Evolutionary conservation across 2,329 filamentous ascomycete species (phyloP).

Genomic region (Lecanosticta acicola): DNA sequence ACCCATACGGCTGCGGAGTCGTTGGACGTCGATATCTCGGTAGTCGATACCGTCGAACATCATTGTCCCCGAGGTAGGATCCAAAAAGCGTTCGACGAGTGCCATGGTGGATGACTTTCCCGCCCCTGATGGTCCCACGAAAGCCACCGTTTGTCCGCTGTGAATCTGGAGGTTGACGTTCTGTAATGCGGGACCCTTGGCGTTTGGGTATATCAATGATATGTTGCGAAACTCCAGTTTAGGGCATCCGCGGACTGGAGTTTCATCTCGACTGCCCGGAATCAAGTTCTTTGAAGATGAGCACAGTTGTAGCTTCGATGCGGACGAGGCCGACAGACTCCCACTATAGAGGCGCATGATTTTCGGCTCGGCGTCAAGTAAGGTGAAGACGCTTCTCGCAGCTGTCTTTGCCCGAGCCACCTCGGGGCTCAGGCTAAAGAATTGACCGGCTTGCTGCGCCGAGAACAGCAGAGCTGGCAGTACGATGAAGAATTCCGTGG

Average conservation of each 20-base stretch:
- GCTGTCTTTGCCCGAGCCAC: constrained; percentile 42
- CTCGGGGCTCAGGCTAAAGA: constrained; percentile 44
- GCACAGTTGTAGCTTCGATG: background rate
- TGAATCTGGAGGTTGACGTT: constrained; percentile 45
- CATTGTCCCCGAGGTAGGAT: constrained; percentile 36
- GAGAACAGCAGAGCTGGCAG: constrained; percentile 44
- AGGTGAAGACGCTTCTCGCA: constrained; percentile 40
- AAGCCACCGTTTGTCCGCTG: constrained; percentile 49
- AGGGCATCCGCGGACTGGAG: background rate
- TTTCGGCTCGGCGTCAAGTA: constrained; percentile 37
- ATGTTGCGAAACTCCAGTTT: constrained; percentile 33
- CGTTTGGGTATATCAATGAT: constrained; percentile 36
- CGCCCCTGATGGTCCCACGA: constrained; percentile 43
- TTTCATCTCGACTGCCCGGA: background rate
- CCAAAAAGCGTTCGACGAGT: constrained; percentile 45
- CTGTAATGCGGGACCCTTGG: constrained; percentile 39
- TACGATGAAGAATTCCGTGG: constrained; percentile 43
- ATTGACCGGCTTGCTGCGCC: constrained; percentile 43
- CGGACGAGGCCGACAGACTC: background rate
- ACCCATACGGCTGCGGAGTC: constrained; percentile 37
- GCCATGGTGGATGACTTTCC: constrained; percentile 44
- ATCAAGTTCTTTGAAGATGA: background rate
- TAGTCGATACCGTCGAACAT: constrained; percentile 41
- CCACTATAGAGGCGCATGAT: constrained; percentile 24
- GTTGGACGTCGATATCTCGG: constrained; percentile 33